Conservation (phyloP, 495 filamentous ascomycete species). For the Penicillium turbatum region DNA sequence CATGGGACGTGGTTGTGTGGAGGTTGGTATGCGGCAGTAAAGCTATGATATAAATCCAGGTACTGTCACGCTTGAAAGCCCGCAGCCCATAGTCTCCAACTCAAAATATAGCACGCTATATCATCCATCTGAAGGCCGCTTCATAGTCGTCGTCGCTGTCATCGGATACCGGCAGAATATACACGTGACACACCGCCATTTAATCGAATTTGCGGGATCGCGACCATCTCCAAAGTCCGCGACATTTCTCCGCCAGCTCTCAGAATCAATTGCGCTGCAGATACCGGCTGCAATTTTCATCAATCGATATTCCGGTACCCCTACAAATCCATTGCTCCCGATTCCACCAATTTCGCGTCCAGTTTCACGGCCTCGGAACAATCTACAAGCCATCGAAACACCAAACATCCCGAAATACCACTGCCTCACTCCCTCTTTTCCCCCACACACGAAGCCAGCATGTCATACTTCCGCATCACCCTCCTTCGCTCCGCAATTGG, state of each 20-base stretch:
- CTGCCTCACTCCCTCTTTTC: too few species aligned
- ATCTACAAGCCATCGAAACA: background rate
- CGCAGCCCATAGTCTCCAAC: background rate
- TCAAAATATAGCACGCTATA: background rate
- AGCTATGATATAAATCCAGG: background rate
- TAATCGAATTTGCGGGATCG: conserved; percentile 17
- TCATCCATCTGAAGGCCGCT: background rate
- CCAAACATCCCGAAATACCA: conserved; percentile 1
- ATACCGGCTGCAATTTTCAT: background rate
- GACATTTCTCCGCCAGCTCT: background rate
- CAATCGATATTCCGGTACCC: background rate
- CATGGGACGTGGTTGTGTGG: background rate
- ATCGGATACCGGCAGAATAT: conserved; percentile 19
- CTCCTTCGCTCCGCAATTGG: conserved; percentile 92
- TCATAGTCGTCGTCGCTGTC: conserved; percentile 11
- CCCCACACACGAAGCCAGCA: conserved; percentile 33
- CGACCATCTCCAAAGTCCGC: background rate
- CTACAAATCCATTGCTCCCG: background rate
- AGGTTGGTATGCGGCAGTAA: background rate
- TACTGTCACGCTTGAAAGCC: conserved; percentile 3
- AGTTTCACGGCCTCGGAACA: background rate
- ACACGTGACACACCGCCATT: conserved; percentile 28
- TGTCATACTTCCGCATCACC: conserved; percentile 94
- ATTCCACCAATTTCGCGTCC: background rate
- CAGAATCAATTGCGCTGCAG: background rate